Conservation (phyloP, 2,329 filamentous ascomycete genomes). For the Aspergillus neoniger region DNA sequence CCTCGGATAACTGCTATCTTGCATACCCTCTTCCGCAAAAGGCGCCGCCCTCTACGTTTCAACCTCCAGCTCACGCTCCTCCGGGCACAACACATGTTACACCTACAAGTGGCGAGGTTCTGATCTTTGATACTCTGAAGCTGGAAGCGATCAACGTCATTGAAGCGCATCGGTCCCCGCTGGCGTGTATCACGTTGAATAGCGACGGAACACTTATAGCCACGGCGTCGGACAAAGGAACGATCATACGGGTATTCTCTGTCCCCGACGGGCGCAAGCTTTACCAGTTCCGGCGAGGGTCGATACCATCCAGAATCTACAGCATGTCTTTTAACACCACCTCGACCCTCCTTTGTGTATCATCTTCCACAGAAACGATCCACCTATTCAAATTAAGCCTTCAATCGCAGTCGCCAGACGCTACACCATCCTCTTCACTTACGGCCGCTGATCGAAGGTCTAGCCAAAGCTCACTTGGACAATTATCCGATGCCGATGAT, state of each 20-base stretch:
- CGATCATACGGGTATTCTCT: conserved; percentile 93
- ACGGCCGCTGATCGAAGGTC: conserved; percentile 27
- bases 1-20: conserved; percentile 92
- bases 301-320: conserved; percentile 93
- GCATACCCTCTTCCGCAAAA: conserved; percentile 84
- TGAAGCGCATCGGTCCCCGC: conserved; percentile 86
- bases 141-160: conserved; percentile 93
- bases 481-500: conserved; percentile 35
- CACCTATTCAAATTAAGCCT: conserved; percentile 84
- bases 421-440: conserved; percentile 28
- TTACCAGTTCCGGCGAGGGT: conserved; percentile 93
- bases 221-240: conserved; percentile 95
- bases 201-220: conserved; percentile 88
- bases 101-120: conserved; percentile 85
- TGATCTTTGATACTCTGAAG: conserved; percentile 87
- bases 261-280: conserved; percentile 89
- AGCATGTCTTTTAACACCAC: conserved; percentile 99
- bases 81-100: conserved; percentile 72
- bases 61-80: conserved; percentile 77
- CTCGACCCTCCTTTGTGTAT: conserved; percentile 90
- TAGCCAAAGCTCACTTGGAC: conserved; percentile 31
- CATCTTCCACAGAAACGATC: conserved; percentile 92
- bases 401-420: conserved; percentile 35
- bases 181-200: conserved; percentile 89
- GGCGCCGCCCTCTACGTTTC: conserved; percentile 53